Conservation (phyloP, 2,329 filamentous ascomycete species). For the Colletotrichum tamarilloi region DNA sequence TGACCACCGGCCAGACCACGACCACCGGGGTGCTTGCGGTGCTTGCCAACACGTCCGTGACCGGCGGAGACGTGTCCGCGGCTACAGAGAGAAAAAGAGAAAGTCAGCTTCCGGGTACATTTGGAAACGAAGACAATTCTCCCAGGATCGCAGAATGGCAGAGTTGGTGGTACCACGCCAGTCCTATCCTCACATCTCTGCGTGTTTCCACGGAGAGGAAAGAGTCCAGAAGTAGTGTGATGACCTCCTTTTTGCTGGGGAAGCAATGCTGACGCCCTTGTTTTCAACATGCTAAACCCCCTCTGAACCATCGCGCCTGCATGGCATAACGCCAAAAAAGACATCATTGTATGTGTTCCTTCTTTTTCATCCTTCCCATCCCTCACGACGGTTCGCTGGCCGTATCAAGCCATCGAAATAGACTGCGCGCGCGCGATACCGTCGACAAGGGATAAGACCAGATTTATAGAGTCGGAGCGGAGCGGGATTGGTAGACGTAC, state of each 20-base stretch:
- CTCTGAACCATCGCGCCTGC: slow-evolving; percentile 4
- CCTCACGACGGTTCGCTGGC: slow-evolving; percentile 24
- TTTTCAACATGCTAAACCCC: slow-evolving; percentile 14
- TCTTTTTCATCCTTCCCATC: neutral
- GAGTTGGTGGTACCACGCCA: neutral
- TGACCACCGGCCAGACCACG: slow-evolving; percentile 97
- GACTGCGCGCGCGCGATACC: neutral
- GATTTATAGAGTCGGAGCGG: slow-evolving; percentile 5
- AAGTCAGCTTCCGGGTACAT: slow-evolving; percentile 35
- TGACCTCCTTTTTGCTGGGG: slow-evolving; percentile 7
- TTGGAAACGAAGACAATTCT: slow-evolving; percentile 15
- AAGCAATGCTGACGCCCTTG: slow-evolving; percentile 19
- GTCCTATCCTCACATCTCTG: neutral
- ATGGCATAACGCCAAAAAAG: neutral
- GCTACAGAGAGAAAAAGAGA: slow-evolving; percentile 58
- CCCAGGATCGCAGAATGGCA: slow-evolving; percentile 15
- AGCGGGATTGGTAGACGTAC: slow-evolving; percentile 60
- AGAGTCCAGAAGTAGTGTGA: neutral
- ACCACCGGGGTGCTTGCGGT: slow-evolving; percentile 90
- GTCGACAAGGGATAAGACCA: slow-evolving; percentile 24
- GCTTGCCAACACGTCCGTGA: slow-evolving; percentile 98
- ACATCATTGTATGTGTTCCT: neutral
- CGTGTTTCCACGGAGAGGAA: neutral
- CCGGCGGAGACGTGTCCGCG: slow-evolving; percentile 98
- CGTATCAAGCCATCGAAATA: slow-evolving; percentile 29